Conservation (phyloP, 2,329 filamentous ascomycete species). For the Diaporthe velutina region DNA sequence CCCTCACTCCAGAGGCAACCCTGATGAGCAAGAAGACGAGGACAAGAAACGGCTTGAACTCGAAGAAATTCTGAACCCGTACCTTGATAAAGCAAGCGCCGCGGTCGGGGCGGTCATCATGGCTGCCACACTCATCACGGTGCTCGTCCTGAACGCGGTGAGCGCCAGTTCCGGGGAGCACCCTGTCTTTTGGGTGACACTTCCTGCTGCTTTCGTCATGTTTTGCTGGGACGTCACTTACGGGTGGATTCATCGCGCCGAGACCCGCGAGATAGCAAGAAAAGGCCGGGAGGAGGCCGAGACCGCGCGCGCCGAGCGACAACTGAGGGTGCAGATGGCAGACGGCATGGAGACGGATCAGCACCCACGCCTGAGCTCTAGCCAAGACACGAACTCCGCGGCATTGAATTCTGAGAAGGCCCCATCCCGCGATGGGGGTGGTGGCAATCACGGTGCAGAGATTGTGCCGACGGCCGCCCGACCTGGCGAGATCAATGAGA, state of each 20-base stretch:
- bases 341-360: background rate
- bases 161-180: slow-evolving; percentile 61
- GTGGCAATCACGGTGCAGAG: background rate
- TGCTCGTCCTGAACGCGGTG: slow-evolving; percentile 75
- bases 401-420: slow-evolving; percentile 18
- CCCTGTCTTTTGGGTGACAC: slow-evolving; percentile 76
- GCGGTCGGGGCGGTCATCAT: slow-evolving; percentile 75
- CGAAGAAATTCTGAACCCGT: slow-evolving; percentile 82
- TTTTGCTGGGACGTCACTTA: slow-evolving; percentile 75
- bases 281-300: slow-evolving; percentile 65
- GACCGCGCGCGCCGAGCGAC: slow-evolving; percentile 54
- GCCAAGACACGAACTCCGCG: slow-evolving; percentile 6
- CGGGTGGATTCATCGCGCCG: slow-evolving; percentile 73
- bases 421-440: background rate
- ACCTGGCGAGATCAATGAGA: slow-evolving; percentile 13
- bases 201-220: slow-evolving; percentile 77
- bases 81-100: slow-evolving; percentile 76
- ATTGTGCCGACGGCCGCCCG: background rate
- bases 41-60: slow-evolving; percentile 68
- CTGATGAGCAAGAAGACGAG: slow-evolving; percentile 63
- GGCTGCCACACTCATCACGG: slow-evolving; percentile 74
- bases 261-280: slow-evolving; percentile 73
- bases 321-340: slow-evolving; percentile 50
- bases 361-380: slow-evolving; percentile 9
- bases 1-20: slow-evolving; percentile 69